phyloP scores from a whole-genome alignment of 176 grass and related monocot genomes.

The Avena eriantha region DNA sequence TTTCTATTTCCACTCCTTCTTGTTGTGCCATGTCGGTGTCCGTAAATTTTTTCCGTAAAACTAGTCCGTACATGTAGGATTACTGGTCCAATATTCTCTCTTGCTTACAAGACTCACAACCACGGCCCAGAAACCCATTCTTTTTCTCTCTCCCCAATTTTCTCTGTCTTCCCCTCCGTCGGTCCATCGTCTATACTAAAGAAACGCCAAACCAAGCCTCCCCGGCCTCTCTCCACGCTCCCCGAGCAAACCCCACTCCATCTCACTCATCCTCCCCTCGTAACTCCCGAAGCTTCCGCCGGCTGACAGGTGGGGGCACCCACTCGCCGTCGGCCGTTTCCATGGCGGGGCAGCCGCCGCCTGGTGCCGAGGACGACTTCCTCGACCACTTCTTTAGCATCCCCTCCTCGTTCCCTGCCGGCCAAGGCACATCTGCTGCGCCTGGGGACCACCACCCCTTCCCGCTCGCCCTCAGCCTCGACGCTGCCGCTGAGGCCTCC shows the following conservation, averaged over 20 bases:
- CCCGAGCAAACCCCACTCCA: neutral
- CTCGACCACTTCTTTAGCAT: constrained; percentile 83
- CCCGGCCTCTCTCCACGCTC: neutral
- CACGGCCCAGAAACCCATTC: neutral
- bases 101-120: neutral
- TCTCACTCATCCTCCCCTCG: neutral
- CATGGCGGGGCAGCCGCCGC: constrained; percentile 71
- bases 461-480: constrained; percentile 85
- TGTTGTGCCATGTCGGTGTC: too few relatives aligned
- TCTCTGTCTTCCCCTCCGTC: neutral
- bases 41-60: too few relatives aligned
- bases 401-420: constrained; percentile 46
- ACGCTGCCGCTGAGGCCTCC: constrained; percentile 54
- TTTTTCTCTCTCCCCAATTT: neutral
- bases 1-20: too few relatives aligned
- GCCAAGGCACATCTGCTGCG: constrained; percentile 38
- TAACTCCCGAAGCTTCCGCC: neutral
- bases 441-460: constrained; percentile 50
- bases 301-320: neutral
- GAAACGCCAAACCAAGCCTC: constrained; percentile 20
- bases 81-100: too few relatives aligned
- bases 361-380: constrained; percentile 82
- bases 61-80: too few relatives aligned
- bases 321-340: neutral
- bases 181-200: neutral